A percentile compares a stretch with the other conserved stretches of the same genome.
phyloP scores from a whole-genome alignment of 352 stramenopile genomes.

The Phytophthora sp. region DNA sequence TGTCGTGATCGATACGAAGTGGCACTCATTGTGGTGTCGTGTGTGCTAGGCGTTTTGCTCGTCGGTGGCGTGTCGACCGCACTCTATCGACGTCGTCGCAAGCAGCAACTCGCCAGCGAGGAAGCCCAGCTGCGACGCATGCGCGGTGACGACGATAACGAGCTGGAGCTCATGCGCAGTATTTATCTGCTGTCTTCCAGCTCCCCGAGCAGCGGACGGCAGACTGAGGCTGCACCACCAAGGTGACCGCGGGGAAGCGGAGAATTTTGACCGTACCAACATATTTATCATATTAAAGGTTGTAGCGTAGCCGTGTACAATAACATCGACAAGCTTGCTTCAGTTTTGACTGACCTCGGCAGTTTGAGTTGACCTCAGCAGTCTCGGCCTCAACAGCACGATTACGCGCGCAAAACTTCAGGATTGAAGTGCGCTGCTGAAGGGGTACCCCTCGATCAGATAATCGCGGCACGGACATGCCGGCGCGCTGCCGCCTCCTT shows the following conservation, averaged over 20 bases:
- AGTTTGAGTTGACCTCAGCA: no score
- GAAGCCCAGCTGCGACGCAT: slow-evolving; percentile 46
- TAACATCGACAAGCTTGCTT: no score
- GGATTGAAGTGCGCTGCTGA: slow-evolving; percentile 27
- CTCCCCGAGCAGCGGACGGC: slow-evolving; percentile 18
- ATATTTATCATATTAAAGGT: slow-evolving; percentile 34
- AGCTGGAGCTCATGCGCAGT: slow-evolving; percentile 49
- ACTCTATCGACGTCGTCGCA: slow-evolving; percentile 16
- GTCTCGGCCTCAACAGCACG: neutral
- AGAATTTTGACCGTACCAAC: slow-evolving; percentile 2
- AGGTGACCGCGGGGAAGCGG: no score
- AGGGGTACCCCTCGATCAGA: neutral
- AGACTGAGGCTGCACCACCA: neutral
- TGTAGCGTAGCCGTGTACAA: slow-evolving; percentile 2
- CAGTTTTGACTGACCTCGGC: no score
- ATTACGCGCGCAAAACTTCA: slow-evolving; percentile 16
- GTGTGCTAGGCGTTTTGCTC: slow-evolving; percentile 17
- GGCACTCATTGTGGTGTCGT: slow-evolving; percentile 38
- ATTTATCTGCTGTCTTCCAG: slow-evolving; percentile 50
- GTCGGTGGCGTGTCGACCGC: slow-evolving; percentile 5
- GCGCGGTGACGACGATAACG: slow-evolving; percentile 43
- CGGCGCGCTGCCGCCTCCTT: neutral
- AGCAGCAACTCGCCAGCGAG: slow-evolving; percentile 36
- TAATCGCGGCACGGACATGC: neutral
- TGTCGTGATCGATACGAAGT: slow-evolving; percentile 35